Conservation (phyloP, 75 land plant genomes). For the Pinus tabuliformis region DNA sequence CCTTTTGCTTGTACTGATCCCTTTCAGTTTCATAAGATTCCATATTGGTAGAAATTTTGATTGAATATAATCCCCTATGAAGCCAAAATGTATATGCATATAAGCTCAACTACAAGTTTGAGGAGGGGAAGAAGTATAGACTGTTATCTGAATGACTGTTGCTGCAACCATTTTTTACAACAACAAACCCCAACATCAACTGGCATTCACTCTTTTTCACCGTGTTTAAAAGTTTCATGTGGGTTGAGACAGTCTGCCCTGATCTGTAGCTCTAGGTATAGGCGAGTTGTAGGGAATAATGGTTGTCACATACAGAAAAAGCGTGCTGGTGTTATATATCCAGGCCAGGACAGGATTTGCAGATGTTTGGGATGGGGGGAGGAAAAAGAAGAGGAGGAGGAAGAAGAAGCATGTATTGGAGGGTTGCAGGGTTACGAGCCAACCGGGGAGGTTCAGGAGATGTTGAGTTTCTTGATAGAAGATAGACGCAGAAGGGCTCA, state of each 20-base stretch:
- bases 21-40: no score
- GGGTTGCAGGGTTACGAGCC: no score
- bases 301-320: conserved; percentile 1
- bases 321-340: neutral
- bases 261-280: conserved; percentile 7
- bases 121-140: conserved; percentile 1
- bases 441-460: conserved; percentile 18
- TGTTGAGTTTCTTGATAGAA: conserved; percentile 36
- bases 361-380: conserved; percentile 9
- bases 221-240: conserved; percentile 8
- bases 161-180: neutral
- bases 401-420: neutral
- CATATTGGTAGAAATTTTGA: no score
- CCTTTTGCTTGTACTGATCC: no score
- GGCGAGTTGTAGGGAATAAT: conserved; percentile 1
- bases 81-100: conserved; percentile 4
- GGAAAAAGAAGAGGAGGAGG: conserved; percentile 5
- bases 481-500: conserved; percentile 10
- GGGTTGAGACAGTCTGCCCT: conserved; percentile 51
- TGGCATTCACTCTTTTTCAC: no score
- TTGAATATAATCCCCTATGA: neutral
- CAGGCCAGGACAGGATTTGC: neutral
- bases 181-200: neutral
- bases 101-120: conserved; percentile 3
- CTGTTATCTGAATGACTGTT: neutral